Conservation (phyloP, 306 rosid genomes). For the Sophora flavescens region DNA sequence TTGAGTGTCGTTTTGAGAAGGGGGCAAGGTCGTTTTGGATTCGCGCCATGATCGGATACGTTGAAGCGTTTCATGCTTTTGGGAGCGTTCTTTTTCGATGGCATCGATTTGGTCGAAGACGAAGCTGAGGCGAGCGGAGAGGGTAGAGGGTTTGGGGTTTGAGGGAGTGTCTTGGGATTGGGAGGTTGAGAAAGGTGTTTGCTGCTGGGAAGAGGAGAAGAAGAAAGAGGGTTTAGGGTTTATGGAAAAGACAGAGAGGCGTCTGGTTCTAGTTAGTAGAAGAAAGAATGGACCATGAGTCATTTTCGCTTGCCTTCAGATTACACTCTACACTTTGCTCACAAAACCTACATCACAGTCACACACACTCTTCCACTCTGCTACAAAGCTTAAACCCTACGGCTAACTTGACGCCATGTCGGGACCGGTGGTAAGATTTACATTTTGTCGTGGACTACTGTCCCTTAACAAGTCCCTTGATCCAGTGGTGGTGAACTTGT, state of each 20-base stretch:
- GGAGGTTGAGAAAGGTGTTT: constrained; percentile 58
- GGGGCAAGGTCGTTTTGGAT: constrained; percentile 53
- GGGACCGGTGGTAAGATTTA: no score
- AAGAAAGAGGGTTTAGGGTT: constrained; percentile 50
- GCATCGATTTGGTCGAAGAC: constrained; percentile 95
- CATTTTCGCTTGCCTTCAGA: constrained; percentile 49
- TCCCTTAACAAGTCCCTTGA: no score
- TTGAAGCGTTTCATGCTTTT: constrained; percentile 86
- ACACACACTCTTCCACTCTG: no score
- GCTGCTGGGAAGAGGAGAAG: constrained; percentile 46
- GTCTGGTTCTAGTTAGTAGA: constrained; percentile 69
- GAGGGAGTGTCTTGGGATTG: constrained; percentile 54
- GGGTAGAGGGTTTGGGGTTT: constrained; percentile 66
- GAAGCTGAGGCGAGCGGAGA: constrained; percentile 87
- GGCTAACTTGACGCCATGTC: no score
- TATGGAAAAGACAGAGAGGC: constrained; percentile 51
- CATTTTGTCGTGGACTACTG: no score
- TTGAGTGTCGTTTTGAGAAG: constrained; percentile 31
- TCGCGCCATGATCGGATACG: constrained; percentile 91
- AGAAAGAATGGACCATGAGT: constrained; percentile 68
- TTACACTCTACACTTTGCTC: not conserved
- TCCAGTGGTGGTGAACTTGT: no score
- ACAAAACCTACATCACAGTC: not conserved
- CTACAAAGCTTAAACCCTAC: no score
- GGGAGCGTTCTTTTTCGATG: constrained; percentile 82